Base-by-base conservation (phyloP, 1,284 basidiomycete species). In the Volvariella volvacea region DNA sequence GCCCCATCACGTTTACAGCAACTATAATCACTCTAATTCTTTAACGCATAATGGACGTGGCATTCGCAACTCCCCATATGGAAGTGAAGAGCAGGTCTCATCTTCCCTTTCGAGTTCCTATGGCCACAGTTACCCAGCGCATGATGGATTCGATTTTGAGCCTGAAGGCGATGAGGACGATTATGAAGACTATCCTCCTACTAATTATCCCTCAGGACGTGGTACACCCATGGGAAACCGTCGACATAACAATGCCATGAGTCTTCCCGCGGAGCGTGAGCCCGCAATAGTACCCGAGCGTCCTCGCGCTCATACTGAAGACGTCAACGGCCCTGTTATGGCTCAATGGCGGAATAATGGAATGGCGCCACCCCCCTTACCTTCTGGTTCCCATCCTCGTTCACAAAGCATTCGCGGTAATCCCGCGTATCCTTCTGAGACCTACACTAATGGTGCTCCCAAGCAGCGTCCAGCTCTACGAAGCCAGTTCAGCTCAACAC, bases 151-250 rank as follows among this genome's bases (percentile, higher is more conserved):
- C 52, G 82, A 82, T 42, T 63, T 74, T 42, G 81, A 84, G 43
- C 64, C 66, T 3, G 85, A 86, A 20, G 84, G 83, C 32, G 83
- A 86, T 20, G 84, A 84, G 28, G 83, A 88, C 47, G 86, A 88
- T 2, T 77, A 68, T 46, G 85, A 88, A 53, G 85, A 90, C 53
- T 81, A 86, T 55, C 74, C 80, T 7, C 67, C 74, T 16, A 50
- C 55, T 12, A 61, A 54, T 15, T 67, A 75, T 44, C 57, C 74
- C 8, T 79, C 83, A 17, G 86, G 83, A 12, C 76, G 83, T 3
- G 82, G 79, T 21, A 89, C 87, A 2, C 86, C 85, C 0, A 53
- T 84, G 50, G 76, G 74, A 9, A 58, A 79, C 19, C 66, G 77
- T 48, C 25, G 25, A 28, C 25, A 28, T 6, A 64, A 70, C 48